phyloP scores from a whole-genome alignment of 1,284 basidiomycete species.

The Fomitopsis pinicola region DNA sequence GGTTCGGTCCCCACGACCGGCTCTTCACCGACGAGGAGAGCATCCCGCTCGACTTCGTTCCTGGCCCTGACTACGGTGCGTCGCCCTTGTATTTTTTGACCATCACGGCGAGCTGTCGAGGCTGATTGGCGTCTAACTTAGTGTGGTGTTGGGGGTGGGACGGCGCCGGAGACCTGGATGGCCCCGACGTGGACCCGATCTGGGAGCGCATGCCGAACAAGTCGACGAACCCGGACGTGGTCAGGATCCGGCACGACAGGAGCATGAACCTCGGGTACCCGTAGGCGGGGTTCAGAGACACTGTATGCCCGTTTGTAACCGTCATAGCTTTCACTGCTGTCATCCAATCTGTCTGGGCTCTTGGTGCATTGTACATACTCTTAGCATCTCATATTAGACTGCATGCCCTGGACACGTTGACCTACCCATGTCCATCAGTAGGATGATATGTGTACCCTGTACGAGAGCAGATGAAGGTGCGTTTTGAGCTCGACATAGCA shows the following conservation, averaged over 20 bases:
- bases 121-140: constrained; percentile 26
- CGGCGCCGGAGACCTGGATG: constrained; percentile 92
- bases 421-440: no score
- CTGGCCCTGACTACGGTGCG: constrained; percentile 86
- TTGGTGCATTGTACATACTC: constrained; percentile 4
- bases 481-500: neutral
- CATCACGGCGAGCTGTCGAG: neutral
- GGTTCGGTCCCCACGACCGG: constrained; percentile 94
- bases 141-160: constrained; percentile 99
- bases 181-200: constrained; percentile 91
- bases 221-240: constrained; percentile 54
- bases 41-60: constrained; percentile 67
- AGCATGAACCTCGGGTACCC: constrained; percentile 21
- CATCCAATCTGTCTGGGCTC: neutral
- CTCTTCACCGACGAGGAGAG: constrained; percentile 86
- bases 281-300: neutral
- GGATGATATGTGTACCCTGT: neutral
- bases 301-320: neutral
- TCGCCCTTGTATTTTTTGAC: constrained; percentile 8
- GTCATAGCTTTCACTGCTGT: neutral
- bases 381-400: neutral
- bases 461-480: neutral
- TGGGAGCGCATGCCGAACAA: constrained; percentile 85
- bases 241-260: constrained; percentile 76
- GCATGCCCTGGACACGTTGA: neutral